Percentiles rank a stretch among this genome's conserved stretches.
phyloP scores from a whole-genome alignment of 2,329 filamentous ascomycete genomes.

The Coleophoma crateriformis region DNA sequence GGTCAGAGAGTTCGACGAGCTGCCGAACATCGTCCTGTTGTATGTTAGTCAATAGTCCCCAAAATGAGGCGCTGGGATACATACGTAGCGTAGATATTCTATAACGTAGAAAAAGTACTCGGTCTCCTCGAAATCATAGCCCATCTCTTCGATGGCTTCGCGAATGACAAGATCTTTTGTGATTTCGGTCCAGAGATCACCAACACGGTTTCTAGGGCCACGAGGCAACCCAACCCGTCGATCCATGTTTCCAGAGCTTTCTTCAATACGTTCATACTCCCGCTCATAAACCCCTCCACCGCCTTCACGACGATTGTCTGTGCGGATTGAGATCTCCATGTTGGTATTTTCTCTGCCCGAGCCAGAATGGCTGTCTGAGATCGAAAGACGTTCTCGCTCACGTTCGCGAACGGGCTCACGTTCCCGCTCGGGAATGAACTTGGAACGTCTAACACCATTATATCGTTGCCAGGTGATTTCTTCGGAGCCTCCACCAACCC shows the following conservation, averaged over 20 bases:
- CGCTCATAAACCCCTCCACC: conserved; percentile 19
- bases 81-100: conserved; percentile 81
- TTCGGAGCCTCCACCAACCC: conserved; percentile 66
- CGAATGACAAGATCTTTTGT: conserved; percentile 85
- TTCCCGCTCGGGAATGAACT: conserved; percentile 67
- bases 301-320: neutral
- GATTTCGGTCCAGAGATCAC: conserved; percentile 92
- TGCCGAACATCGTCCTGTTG: conserved; percentile 78
- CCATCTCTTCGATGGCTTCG: conserved; percentile 78
- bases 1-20: conserved; percentile 76
- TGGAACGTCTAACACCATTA: conserved; percentile 69
- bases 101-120: conserved; percentile 89
- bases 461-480: conserved; percentile 77
- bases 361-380: conserved; percentile 11
- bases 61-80: conserved; percentile 30
- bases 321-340: conserved; percentile 22
- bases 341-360: conserved; percentile 14
- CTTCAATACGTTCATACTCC: conserved; percentile 42
- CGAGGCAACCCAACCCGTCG: conserved; percentile 32
- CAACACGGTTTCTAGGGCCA: conserved; percentile 12
- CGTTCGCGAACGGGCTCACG: conserved; percentile 26
- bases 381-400: conserved; percentile 5
- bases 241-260: conserved; percentile 41
- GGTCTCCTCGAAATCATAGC: conserved; percentile 88
- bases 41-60: neutral